Conservation (phyloP, 108 stramenopile genomes). For the Chaetoceros tenuissimus region DNA sequence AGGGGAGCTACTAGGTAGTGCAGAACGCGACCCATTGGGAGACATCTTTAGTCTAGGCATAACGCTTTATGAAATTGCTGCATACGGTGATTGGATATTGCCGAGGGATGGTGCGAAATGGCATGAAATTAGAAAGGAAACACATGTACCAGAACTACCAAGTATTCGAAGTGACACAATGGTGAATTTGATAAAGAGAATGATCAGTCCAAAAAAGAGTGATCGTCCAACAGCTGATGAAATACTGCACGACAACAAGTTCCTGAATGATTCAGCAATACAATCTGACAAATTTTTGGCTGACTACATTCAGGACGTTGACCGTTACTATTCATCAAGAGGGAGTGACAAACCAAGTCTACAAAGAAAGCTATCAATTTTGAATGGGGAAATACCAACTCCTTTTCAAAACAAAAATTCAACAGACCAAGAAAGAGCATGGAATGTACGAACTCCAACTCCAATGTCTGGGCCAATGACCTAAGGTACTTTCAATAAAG, state of each 20-base stretch:
- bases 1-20: slow-evolving; percentile 43
- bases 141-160: slow-evolving; percentile 42
- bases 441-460: not conserved
- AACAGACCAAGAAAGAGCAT: not conserved
- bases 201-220: slow-evolving; percentile 34
- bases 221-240: slow-evolving; percentile 54
- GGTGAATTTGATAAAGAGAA: slow-evolving; percentile 34
- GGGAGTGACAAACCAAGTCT: slow-evolving; percentile 14
- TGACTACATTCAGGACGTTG: slow-evolving; percentile 65
- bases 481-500: no score
- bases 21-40: slow-evolving; percentile 47
- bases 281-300: slow-evolving; percentile 45
- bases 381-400: not conserved
- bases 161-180: slow-evolving; percentile 31
- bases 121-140: slow-evolving; percentile 51
- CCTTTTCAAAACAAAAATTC: not conserved
- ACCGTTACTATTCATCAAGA: slow-evolving; percentile 33
- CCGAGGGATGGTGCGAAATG: slow-evolving; percentile 66
- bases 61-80: slow-evolving; percentile 67
- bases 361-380: not conserved
- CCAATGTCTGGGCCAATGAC: not conserved
- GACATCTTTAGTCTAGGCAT: slow-evolving; percentile 81
- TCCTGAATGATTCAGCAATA: slow-evolving; percentile 29
- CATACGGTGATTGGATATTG: slow-evolving; percentile 28
- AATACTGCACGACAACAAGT: slow-evolving; percentile 30